Evolutionary conservation across 2,329 filamentous ascomycete genomes (phyloP).

Genomic region (Colletotrichum sp.): DNA sequence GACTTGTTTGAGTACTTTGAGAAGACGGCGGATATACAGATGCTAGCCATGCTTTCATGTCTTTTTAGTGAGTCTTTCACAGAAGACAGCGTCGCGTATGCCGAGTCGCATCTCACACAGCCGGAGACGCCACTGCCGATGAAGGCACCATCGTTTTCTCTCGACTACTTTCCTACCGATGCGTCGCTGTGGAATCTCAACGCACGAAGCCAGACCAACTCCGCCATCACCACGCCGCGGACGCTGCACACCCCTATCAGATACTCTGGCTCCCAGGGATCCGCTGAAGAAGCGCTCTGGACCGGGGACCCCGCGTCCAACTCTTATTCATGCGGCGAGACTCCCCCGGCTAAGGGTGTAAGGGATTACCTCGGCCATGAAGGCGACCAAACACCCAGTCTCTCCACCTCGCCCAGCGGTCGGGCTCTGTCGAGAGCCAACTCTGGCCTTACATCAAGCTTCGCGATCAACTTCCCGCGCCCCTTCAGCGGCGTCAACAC

Average conservation of each 20-base stretch:
- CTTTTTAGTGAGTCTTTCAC: slow-evolving; percentile 68
- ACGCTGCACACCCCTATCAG: slow-evolving; percentile 61
- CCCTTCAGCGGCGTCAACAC: slow-evolving; percentile 37
- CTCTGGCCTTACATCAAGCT: slow-evolving; percentile 59
- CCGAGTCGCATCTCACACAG: slow-evolving; percentile 60
- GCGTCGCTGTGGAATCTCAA: slow-evolving; percentile 58
- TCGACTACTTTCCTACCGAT: slow-evolving; percentile 70
- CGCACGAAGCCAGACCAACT: slow-evolving; percentile 58
- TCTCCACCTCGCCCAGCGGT: slow-evolving; percentile 66
- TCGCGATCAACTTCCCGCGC: slow-evolving; percentile 61
- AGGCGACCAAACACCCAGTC: slow-evolving; percentile 52
- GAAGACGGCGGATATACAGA: slow-evolving; percentile 67
- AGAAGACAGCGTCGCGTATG: slow-evolving; percentile 61
- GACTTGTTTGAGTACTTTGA: slow-evolving; percentile 71
- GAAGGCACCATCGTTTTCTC: slow-evolving; percentile 70
- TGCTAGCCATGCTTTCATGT: slow-evolving; percentile 75
- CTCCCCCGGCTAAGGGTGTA: slow-evolving; percentile 57
- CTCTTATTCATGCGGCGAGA: slow-evolving; percentile 68
- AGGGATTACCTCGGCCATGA: slow-evolving; percentile 47
- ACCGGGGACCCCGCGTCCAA: slow-evolving; percentile 58
- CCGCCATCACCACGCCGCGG: slow-evolving; percentile 61
- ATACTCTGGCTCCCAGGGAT: slow-evolving; percentile 61
- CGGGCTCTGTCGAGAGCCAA: slow-evolving; percentile 59
- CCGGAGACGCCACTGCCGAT: slow-evolving; percentile 68
- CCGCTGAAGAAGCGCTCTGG: slow-evolving; percentile 56